Base-by-base conservation (phyloP, 2,329 filamentous ascomycete genomes). In the Chaetomium olivaceum region DNA sequence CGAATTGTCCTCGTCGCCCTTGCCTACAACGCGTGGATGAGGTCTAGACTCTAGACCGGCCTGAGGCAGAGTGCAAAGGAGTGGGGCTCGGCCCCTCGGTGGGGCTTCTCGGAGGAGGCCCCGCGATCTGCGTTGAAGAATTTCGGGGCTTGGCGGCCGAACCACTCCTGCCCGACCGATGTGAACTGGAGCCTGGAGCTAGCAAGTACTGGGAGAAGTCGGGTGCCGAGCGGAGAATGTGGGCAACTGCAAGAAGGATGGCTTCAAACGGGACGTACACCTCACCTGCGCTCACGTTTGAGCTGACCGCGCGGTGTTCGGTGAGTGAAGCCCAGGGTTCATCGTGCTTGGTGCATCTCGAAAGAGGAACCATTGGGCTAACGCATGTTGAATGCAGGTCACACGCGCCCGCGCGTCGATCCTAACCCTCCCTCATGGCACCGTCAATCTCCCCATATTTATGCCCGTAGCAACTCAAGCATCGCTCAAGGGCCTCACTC, bases 391-490 rank as follows among this genome's bases (percentile, higher is more conserved):
- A 54, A 62, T 54, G 63, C 70, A 98, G 94, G 96, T 93, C 58
- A 98, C 94, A 12, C 92, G 94, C 83, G 95, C 95, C 29, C 91
- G 95, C 71, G 95, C 95, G 58, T 95, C 95, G 61, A 88, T 87
- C 66, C 84, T 99, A 62, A 90, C 89, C 57, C 88, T 99, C 29
- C 94, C 95, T 59, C 96, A 99, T 87, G 95, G 95, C 65, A 85
- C 90, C 1, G 93, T 99, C 29, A 87, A 91, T 73, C 86, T 98
- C 33, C 95, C 96, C 8, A 88, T 98, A 65, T 99, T 99, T 79
- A 99, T 99, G 95, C 95, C 95, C 19, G 95, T 99, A 52, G 95
- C 95, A 33, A 99, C 95, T 0, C 95, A 99, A 79, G 95, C 92
- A 0, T 97, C 94, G 0, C 83, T 99, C 48, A 99, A 99, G 76